Conservation (phyloP, 495 filamentous ascomycete species). For the Immersiella caudata region DNA sequence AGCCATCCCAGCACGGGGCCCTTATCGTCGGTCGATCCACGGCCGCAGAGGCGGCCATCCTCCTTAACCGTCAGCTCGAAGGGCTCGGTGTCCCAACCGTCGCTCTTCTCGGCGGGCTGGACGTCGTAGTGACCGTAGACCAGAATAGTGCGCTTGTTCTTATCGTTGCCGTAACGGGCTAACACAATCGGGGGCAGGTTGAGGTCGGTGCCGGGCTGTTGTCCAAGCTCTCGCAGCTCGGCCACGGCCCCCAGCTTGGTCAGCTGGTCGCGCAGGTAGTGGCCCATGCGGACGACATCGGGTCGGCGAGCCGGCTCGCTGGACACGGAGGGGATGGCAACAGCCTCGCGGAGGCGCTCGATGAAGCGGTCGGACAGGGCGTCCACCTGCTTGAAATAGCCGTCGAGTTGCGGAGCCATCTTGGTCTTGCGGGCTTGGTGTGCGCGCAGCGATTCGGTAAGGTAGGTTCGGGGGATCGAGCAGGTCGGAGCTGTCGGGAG, state of each 20-base stretch:
- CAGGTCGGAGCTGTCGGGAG: slow-evolving; percentile 2
- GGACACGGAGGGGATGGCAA: slow-evolving; percentile 94
- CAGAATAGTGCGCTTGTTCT: slow-evolving; percentile 88
- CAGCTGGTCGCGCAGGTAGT: slow-evolving; percentile 84
- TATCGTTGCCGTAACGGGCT: slow-evolving; percentile 86
- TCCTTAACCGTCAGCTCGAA: slow-evolving; percentile 88
- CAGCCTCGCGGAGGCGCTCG: slow-evolving; percentile 85
- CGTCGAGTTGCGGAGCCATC: slow-evolving; percentile 83
- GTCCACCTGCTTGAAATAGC: slow-evolving; percentile 90
- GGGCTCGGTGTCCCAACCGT: slow-evolving; percentile 96
- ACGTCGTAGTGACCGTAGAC: slow-evolving; percentile 99
- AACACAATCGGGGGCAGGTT: slow-evolving; percentile 91
- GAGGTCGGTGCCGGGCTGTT: slow-evolving; percentile 87
- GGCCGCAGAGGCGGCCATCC: slow-evolving; percentile 91
- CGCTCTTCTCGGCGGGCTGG: slow-evolving; percentile 88
- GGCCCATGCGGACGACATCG: slow-evolving; percentile 95
- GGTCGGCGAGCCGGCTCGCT: slow-evolving; percentile 83
- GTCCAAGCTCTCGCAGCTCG: slow-evolving; percentile 79
- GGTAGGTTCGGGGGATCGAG: slow-evolving; percentile 40
- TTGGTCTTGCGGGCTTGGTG: slow-evolving; percentile 67
- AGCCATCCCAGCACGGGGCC: slow-evolving; percentile 97
- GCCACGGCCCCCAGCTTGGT: slow-evolving; percentile 81
- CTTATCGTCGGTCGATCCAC: slow-evolving; percentile 97
- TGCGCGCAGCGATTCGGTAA: slow-evolving; percentile 48
- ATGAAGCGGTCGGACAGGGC: slow-evolving; percentile 79